phyloP scores from a whole-genome alignment of 179 eudicot genomes.

The Spinacia oleracea region DNA sequence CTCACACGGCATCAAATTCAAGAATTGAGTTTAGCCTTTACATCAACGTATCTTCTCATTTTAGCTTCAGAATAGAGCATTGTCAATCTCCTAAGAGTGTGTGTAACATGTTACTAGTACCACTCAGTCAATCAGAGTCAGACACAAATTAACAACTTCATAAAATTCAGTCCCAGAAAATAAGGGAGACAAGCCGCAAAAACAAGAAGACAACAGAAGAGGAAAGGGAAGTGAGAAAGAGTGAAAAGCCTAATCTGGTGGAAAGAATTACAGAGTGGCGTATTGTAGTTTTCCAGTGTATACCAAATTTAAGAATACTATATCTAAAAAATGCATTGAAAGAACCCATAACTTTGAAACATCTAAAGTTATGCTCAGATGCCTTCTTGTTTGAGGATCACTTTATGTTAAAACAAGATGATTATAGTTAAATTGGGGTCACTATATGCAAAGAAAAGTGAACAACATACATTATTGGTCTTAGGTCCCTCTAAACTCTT shows the following conservation, averaged over 20 bases:
- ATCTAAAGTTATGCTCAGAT: not conserved
- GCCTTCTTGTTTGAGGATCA: conserved; percentile 5
- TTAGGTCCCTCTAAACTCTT: no score
- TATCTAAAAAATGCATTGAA: not conserved
- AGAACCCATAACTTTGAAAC: not conserved
- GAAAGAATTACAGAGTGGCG: conserved; percentile 1
- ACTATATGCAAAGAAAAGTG: no score
- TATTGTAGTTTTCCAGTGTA: conserved; percentile 7
- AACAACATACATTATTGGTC: no score
- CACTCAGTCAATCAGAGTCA: no score
- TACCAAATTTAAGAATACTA: not conserved
- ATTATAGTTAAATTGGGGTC: no score
- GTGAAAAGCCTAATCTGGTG: not conserved
- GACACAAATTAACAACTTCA: not conserved
- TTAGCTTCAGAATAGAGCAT: not conserved
- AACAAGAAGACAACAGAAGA: not conserved
- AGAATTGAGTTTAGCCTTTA: no score
- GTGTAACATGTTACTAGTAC: not conserved
- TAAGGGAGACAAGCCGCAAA: not conserved
- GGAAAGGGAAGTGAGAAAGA: not conserved
- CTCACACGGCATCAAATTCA: not conserved
- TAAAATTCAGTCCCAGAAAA: not conserved
- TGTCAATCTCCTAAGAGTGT: not conserved
- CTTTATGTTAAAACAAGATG: no score
- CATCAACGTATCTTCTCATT: not conserved